Conservation (phyloP, 1,284 basidiomycete genomes). For the Ganoderma sinense region DNA sequence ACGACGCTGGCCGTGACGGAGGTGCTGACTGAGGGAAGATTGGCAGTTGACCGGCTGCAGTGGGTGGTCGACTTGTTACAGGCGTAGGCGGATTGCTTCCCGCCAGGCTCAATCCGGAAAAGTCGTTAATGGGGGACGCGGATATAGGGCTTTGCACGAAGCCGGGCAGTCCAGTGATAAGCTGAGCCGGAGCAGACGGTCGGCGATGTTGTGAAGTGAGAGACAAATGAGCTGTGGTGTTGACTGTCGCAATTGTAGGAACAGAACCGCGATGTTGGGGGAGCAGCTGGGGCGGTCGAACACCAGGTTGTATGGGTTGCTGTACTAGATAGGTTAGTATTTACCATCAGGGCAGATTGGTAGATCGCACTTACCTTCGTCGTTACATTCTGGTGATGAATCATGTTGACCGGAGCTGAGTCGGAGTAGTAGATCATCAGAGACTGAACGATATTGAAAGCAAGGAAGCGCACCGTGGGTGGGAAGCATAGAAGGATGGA, state of each 20-base stretch:
- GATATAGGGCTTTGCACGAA: slow-evolving; percentile 15
- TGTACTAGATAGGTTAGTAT: neutral
- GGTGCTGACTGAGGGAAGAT: neutral
- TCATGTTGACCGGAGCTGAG: neutral
- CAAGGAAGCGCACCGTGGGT: neutral
- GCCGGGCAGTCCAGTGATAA: neutral
- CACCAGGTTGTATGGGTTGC: neutral
- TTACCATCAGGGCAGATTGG: neutral
- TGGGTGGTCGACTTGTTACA: slow-evolving; percentile 17
- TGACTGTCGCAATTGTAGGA: slow-evolving; percentile 10
- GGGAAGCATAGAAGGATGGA: neutral
- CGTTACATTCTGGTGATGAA: neutral
- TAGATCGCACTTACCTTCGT: neutral
- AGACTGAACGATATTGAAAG: neutral
- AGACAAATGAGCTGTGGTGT: slow-evolving; percentile 10
- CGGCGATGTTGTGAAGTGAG: slow-evolving; percentile 17
- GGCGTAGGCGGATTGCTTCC: slow-evolving; percentile 18
- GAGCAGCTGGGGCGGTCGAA: neutral
- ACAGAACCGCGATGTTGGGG: slow-evolving; percentile 11
- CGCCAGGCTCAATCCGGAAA: slow-evolving; percentile 20
- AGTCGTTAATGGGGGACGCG: slow-evolving; percentile 19
- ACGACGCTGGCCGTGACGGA: slow-evolving; percentile 6
- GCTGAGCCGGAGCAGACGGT: slow-evolving; percentile 18
- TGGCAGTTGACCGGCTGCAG: slow-evolving; percentile 1
- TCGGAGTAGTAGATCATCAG: neutral